Base-by-base conservation (phyloP, 768 basidiomycete genomes). In the Suillus sp. region DNA sequence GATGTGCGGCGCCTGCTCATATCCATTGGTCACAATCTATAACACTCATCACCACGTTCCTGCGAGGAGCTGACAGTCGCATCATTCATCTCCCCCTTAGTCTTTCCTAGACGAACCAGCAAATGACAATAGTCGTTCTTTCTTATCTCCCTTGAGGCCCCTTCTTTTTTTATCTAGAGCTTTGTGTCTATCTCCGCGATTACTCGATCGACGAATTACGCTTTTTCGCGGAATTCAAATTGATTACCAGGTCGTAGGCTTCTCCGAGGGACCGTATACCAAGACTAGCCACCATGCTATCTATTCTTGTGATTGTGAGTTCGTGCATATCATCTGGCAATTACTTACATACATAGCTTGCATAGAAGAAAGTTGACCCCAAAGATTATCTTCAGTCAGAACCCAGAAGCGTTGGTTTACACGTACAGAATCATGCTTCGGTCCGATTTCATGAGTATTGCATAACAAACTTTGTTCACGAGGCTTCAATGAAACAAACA, bases 141-240 rank as follows among this genome's bases (percentile, higher is more conserved):
- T 50, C 48, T 50, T 50, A 50, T 50, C 48, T 30, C 14, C 48
- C 47, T 27, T 13, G 22, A 22, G 22, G 45, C 13, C 22, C 11
- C 6, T 47, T 47, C 45, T 47, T 11, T 50, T 48, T 50, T 50
- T 18, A 50, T 27, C 22, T 18, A 9, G 25, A 50, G 16, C 27
- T 50, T 50, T 14, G 16, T 18, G 48, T 32, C 51, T 53, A 32
- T 53, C 51, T 53, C 51, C 51, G 51, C 51, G 32, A 53, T 20
- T 11, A n/a, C 20, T 53, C 1, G 6, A 34, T 53, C 2, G 4
- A 53, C 20, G 20, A 53, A 20, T 34, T 32, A 11, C 27, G 8
- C 48, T n/a, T 53, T 53, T 32, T 32, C 32, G 20, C 51, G 51
- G 51, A 32, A 32, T 53, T 53, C 32, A 32, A 34, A 20, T 32